phyloP scores from a whole-genome alignment of 2,329 filamentous ascomycete species.

The Aspergillus costaricaensis region DNA sequence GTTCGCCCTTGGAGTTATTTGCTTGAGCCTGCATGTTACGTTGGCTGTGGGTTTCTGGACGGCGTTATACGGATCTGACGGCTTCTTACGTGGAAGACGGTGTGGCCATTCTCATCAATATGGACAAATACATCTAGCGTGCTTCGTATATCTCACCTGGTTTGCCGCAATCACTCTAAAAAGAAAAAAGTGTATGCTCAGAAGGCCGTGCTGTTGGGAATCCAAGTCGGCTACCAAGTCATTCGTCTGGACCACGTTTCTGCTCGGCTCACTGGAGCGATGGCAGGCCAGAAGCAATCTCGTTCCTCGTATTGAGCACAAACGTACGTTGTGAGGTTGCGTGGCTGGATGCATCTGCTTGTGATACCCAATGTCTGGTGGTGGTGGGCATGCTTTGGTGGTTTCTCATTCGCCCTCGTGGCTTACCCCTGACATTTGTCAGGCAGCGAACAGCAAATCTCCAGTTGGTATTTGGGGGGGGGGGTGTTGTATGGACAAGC shows the following conservation, averaged over 20 bases:
- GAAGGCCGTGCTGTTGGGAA: not conserved
- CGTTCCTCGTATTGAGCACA: not conserved
- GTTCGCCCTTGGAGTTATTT: conserved; percentile 34
- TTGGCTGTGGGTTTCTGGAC: conserved; percentile 37
- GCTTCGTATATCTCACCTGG: conserved; percentile 33
- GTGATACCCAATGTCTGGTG: not conserved
- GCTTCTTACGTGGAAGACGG: conserved; percentile 37
- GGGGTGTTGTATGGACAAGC: not conserved
- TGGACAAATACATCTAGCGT: conserved; percentile 42
- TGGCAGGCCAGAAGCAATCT: not conserved
- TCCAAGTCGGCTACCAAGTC: not conserved
- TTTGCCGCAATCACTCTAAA: conserved; percentile 25
- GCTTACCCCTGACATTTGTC: not conserved
- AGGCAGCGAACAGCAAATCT: not conserved
- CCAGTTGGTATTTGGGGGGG: not conserved
- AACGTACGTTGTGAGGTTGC: not conserved
- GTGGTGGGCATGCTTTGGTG: not conserved
- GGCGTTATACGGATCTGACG: conserved; percentile 44
- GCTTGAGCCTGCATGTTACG: conserved; percentile 36
- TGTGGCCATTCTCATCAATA: conserved; percentile 38
- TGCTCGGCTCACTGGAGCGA: not conserved
- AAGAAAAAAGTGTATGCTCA: conserved; percentile 4
- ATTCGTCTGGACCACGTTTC: not conserved
- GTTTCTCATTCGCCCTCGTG: not conserved
- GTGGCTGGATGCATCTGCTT: not conserved